Evolutionary conservation across 192 early-diverging fungal genomes (phyloP).

Genomic region (Rhizoclosmatium sp.): DNA sequence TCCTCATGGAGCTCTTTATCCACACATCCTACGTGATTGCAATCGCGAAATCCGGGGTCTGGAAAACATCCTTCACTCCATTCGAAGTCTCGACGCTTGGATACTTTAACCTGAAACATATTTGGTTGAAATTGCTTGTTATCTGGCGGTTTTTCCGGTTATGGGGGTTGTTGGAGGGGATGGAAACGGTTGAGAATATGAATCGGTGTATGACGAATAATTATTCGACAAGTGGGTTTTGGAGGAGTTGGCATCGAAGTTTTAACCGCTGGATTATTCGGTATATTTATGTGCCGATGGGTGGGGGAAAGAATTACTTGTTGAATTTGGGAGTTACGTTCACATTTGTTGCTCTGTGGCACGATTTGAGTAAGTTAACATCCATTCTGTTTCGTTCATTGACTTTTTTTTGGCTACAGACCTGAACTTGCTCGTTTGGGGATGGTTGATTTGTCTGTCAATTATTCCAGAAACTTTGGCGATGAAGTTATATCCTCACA

Average conservation of each 20-base stretch:
- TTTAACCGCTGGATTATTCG: slow-evolving; percentile 84
- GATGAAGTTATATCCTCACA: slow-evolving; percentile 31
- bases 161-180: slow-evolving; percentile 93
- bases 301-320: slow-evolving; percentile 68
- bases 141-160: slow-evolving; percentile 98
- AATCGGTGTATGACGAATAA: slow-evolving; percentile 95
- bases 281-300: slow-evolving; percentile 92
- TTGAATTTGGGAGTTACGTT: slow-evolving; percentile 89
- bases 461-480: slow-evolving; percentile 86
- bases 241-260: slow-evolving; percentile 95
- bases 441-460: slow-evolving; percentile 89
- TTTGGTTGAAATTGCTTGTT: slow-evolving; percentile 95
- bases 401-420: slow-evolving; percentile 12
- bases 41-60: slow-evolving; percentile 85
- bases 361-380: slow-evolving; percentile 97
- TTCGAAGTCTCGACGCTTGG: slow-evolving; percentile 88
- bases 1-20: slow-evolving; percentile 89
- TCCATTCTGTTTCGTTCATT: slow-evolving; percentile 84
- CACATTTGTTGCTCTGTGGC: slow-evolving; percentile 98
- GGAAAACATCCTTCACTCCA: slow-evolving; percentile 69
- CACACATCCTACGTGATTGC: slow-evolving; percentile 92
- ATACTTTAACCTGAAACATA: slow-evolving; percentile 86
- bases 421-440: slow-evolving; percentile 86
- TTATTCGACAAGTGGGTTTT: slow-evolving; percentile 92
- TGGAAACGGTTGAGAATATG: slow-evolving; percentile 95